Conservation (phyloP, 768 basidiomycete species). For the Lactarius hengduanensis region DNA sequence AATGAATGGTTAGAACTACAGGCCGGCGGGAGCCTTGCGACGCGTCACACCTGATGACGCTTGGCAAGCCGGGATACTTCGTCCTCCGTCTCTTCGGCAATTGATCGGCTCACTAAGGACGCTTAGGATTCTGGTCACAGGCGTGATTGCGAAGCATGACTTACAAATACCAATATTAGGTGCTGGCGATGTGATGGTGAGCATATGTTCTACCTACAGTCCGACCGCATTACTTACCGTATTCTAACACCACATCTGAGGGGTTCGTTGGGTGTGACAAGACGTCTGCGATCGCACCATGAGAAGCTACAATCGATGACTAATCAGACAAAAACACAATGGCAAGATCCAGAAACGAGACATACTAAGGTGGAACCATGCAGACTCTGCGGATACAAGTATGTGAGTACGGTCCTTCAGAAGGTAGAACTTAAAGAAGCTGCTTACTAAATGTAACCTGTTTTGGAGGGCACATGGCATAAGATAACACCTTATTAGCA, state of each 20-base stretch:
- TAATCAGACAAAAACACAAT: not conserved
- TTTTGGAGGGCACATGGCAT: not conserved
- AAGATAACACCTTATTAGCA: not conserved
- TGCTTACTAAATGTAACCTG: slow-evolving; percentile 17
- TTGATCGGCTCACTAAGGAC: slow-evolving; percentile 5
- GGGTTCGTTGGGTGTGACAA: slow-evolving; percentile 6
- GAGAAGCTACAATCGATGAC: slow-evolving; percentile 4
- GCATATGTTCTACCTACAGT: not conserved
- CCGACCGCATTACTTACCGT: not conserved
- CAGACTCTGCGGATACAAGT: slow-evolving; percentile 3
- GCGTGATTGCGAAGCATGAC: not conserved
- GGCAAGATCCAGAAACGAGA: not conserved
- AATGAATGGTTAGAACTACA: not conserved
- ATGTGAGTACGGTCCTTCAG: not conserved
- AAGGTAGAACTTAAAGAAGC: no score
- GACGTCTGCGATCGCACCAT: not conserved
- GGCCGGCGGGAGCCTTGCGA: not conserved
- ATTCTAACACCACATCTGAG: slow-evolving; percentile 3
- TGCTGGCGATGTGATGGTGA: not conserved
- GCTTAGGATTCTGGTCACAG: not conserved
- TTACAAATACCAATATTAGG: slow-evolving; percentile 18
- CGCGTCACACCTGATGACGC: slow-evolving; percentile 2
- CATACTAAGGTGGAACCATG: slow-evolving; percentile 17
- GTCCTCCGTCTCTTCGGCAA: slow-evolving; percentile 9
- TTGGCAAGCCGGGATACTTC: slow-evolving; percentile 8